Conservation (phyloP, 306 rosid genomes). For the Prunus salicina region DNA sequence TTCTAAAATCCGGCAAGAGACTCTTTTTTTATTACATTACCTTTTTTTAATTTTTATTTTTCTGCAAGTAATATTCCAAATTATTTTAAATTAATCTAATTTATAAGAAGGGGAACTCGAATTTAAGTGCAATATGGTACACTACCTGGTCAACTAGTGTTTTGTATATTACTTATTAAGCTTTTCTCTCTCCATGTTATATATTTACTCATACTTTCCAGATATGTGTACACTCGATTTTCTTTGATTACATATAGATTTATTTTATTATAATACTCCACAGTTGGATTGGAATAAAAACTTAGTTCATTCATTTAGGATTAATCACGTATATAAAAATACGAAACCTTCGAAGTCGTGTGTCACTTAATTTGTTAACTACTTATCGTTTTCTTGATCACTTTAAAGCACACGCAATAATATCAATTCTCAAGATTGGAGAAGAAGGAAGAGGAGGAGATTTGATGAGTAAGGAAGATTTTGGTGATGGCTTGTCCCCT, state of each 20-base stretch:
- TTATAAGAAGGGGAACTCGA: fast-evolving
- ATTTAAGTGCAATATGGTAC: fast-evolving
- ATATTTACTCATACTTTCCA: not conserved
- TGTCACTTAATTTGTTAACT: no score
- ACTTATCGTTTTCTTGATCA: no score
- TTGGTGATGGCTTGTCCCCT: not conserved
- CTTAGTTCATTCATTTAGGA: not conserved
- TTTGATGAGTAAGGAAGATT: not conserved
- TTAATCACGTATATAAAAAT: no score
- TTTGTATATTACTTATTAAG: no score
- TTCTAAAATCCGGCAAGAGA: not conserved
- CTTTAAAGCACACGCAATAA: no score
- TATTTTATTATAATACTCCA: not conserved
- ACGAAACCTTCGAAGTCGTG: no score
- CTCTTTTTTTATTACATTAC: no score
- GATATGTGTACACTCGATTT: not conserved
- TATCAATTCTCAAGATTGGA: not conserved
- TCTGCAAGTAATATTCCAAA: no score
- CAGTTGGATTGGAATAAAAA: not conserved
- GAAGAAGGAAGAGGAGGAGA: not conserved
- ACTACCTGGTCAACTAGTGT: no score
- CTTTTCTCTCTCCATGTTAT: not conserved
- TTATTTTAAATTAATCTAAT: no score
- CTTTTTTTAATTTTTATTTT: no score
- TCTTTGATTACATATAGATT: not conserved